phyloP scores from a whole-genome alignment of 2,329 filamentous ascomycete genomes.

The Zasmidium citrigriseum region DNA sequence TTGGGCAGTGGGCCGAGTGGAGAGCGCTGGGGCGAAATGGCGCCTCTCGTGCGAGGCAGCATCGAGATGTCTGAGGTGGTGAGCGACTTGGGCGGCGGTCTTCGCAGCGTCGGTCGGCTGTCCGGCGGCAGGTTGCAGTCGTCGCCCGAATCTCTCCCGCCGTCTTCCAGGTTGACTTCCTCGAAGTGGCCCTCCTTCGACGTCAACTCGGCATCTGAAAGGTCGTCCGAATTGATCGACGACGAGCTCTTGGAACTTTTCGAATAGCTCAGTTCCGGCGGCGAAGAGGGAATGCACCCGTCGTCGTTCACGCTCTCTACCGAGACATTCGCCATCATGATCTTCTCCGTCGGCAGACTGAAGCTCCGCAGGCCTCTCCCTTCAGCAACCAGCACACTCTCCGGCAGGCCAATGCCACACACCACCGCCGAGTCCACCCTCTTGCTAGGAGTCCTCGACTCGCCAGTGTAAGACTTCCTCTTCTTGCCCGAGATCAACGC shows the following conservation, averaged over 20 bases:
- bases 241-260: slow-evolving; percentile 78
- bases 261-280: slow-evolving; percentile 59
- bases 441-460: background rate
- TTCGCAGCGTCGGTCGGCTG: slow-evolving; percentile 31
- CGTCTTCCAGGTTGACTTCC: slow-evolving; percentile 81
- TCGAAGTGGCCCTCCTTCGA: slow-evolving; percentile 85
- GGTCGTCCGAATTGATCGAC: slow-evolving; percentile 69
- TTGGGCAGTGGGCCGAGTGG: slow-evolving; percentile 15
- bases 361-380: slow-evolving; percentile 17
- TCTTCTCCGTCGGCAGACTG: slow-evolving; percentile 15
- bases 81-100: slow-evolving; percentile 25
- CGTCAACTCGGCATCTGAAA: slow-evolving; percentile 32
- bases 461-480: background rate
- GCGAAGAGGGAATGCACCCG: slow-evolving; percentile 25
- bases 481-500: background rate
- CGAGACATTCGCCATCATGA: slow-evolving; percentile 16
- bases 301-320: slow-evolving; percentile 20
- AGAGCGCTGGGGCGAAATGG: slow-evolving; percentile 17
- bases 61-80: slow-evolving; percentile 10
- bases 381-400: slow-evolving; percentile 16
- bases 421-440: background rate
- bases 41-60: slow-evolving; percentile 12
- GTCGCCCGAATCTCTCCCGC: slow-evolving; percentile 44
- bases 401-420: slow-evolving; percentile 16
- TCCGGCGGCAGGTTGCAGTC: slow-evolving; percentile 44